Base-by-base conservation (phyloP, 345 rosid genomes). In the Leavenworthia alabamica region DNA sequence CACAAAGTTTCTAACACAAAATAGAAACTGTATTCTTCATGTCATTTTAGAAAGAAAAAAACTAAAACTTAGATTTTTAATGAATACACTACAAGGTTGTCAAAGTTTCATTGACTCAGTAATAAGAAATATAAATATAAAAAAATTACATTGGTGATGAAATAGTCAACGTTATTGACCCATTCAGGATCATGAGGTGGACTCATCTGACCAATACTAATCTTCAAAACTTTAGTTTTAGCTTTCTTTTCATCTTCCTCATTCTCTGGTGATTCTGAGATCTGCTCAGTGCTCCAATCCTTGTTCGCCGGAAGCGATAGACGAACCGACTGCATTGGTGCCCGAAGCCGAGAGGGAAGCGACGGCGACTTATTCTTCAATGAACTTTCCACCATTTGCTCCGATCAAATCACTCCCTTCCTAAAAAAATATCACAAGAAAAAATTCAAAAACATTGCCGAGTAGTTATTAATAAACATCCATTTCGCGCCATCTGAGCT, bases 331-430 rank as follows among this genome's bases (percentile, higher is more conserved):
- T 83, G 91, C 54, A 80, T 78, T 49, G 86, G 70, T 15, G 81
- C 78, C 70, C 66, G 77, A 13, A 86, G 85, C 48, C 82, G 83
- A 4, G 86, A 68, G 14, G 98, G 92, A 80, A 91, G 72, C 50
- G 86, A 86, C 8, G 96, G 86, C 0, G 92, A 90, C 64, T 78
- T 66, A 62, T 88, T 95, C 64, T 72, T 90, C 49, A 84, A 53
- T n/a, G 95, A 86, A 64, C 80, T 81, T 62, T 81, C 82, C 27
- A 73, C 66, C 78, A 77, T 46, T 7, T n/a, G n/a, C n/a, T n/a
- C n/a, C n/a, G n/a, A n/a, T n/a, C n/a, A n/a, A n/a, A n/a, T n/a
- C n/a, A n/a, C n/a, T n/a, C n/a, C n/a, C n/a, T n/a, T n/a, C n/a
- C n/a, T n/a, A n/a, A n/a, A n/a, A n/a, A n/a, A n/a, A n/a, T n/a